Percentiles rank a stretch among this genome's conserved stretches.
Evolutionary conservation across 2,329 filamentous ascomycete species (phyloP).

Genomic region (Phialophora verrucosa): DNA sequence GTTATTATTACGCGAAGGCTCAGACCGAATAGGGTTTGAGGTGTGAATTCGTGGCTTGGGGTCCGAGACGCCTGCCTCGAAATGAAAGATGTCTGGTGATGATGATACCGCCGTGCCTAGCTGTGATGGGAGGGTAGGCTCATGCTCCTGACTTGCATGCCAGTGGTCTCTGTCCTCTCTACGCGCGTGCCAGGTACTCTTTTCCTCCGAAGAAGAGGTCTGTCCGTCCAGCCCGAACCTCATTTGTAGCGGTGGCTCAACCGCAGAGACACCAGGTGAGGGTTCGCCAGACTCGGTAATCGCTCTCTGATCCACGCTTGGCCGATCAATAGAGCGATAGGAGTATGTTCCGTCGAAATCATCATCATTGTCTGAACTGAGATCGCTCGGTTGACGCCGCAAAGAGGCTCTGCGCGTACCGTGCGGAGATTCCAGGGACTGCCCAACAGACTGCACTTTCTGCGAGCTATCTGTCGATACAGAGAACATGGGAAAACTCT

Average conservation of each 20-base stretch:
- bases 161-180: slow-evolving; percentile 11
- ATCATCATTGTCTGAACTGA: slow-evolving; percentile 24
- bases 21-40: slow-evolving; percentile 28
- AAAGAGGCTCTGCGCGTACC: background rate
- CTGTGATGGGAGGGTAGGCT: slow-evolving; percentile 16
- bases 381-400: slow-evolving; percentile 3
- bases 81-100: slow-evolving; percentile 33
- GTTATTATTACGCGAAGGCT: background rate
- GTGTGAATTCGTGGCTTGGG: slow-evolving; percentile 34
- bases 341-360: slow-evolving; percentile 24
- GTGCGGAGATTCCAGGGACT: slow-evolving; percentile 51
- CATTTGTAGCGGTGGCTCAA: slow-evolving; percentile 27
- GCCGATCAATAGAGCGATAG: slow-evolving; percentile 2
- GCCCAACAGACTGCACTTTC: slow-evolving; percentile 58
- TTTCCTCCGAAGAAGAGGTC: background rate
- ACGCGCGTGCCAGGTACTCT: background rate
- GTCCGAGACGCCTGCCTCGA: slow-evolving; percentile 22
- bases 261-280: slow-evolving; percentile 9
- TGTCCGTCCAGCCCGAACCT: slow-evolving; percentile 24
- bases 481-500: slow-evolving; percentile 69
- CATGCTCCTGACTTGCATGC: slow-evolving; percentile 17
- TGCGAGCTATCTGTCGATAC: slow-evolving; percentile 65
- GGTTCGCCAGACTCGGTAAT: slow-evolving; percentile 7
- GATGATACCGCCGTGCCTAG: slow-evolving; percentile 27
- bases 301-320: slow-evolving; percentile 7